Evolutionary conservation across 495 filamentous ascomycete species (phyloP), one percentile per base, ranked within the genome.

Genomic region (Talaromyces thailandensis): DNA sequence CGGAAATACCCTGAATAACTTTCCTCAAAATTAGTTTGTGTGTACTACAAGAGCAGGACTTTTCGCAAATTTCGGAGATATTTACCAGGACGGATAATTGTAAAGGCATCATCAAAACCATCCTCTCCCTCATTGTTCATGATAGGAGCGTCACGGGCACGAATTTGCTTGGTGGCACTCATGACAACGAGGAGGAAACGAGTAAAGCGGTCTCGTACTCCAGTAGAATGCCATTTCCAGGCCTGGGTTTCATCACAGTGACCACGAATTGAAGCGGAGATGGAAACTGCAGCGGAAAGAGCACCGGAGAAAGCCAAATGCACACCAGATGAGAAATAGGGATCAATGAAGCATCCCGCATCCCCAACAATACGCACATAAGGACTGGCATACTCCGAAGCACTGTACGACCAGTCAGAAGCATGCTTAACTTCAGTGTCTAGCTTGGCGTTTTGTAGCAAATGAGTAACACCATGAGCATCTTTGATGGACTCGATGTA

Each of bases 101-200:
- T 40, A 16, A 40, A 40, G 35, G 35, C 35, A 12, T 14, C 14
- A 40, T 40, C 35, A 40, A 40, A 40, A 16, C 35, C 35, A 14
- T 40, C 35, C 14, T 40, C 35, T 16, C 14, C 35, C 35, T 40
- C 8, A 2, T 12, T 40, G 14, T 12, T 40, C 11, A 40, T 40
- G 11, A 40, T 84, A 29, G 73, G 26, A 43, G 89, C 73, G 31
- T 96, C 69, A 40, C 35, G 11, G 12, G 35, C 35, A 16, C 68
- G 63, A 52, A 84, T 81, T 68, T 83, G 81, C 65, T 74, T 74
- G 4, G 71, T 64, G 1, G 76, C 71, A 57, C 72, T 80, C 50
- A 73, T 55, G 1, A 83, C 76, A 2, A 81, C 71, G 2, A 84
- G 58, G 31, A 82, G 60, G 69, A 84, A 84, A 11, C 80, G 75